Evolutionary conservation across 306 rosid genomes (phyloP), one percentile per base, ranked within the genome.

Genomic region (Hylodesmum podocarpum): DNA sequence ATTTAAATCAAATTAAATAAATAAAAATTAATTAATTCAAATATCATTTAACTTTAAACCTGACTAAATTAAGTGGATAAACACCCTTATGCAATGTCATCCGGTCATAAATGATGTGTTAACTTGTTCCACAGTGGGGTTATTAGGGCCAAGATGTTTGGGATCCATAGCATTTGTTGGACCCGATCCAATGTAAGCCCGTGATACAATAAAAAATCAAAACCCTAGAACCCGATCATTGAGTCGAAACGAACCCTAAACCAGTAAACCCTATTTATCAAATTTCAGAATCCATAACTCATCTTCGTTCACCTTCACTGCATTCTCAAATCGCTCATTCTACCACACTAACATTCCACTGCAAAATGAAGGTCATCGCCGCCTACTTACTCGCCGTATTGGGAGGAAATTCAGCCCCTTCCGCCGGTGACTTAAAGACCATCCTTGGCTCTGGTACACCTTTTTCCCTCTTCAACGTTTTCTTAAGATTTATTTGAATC

Each of bases 331-430:
- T 58, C 70, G 43, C 44, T 0, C 61, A 2, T 21, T 59, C 22
- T 3, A 10, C 12, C 2, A 6, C 0, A 13, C n/a, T 2, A 3
- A 12, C 36, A 24, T 29, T 33, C 15, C 28, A 14, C 29, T 2
- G 80, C 47, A 83, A 76, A 18, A 87, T 87, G 91, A 87, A 87
- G 85, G 82, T 83, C 0, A 76, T 87, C 9, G 91, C 89, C 43
- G 91, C 87, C 0, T 87, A 87, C 19, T 75, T 87, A 81, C 73
- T 87, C 47, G 87, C 89, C 41, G 87, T 87, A 0, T 62, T 87
- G 66, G 89, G 91, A 14, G 91, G 91, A 15, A 87, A 85, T 70
- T 3, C 79, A 3, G 10, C 54, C 73, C 91, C 91, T 72, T 79
- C 83, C 15, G 77, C 81, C 50, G 68, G 33, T 31, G 87, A 87